Evolutionary conservation across 106 monocot species (phyloP), one percentile per base, ranked within the genome.

Genomic region (Alisma plantagoaquatica): DNA sequence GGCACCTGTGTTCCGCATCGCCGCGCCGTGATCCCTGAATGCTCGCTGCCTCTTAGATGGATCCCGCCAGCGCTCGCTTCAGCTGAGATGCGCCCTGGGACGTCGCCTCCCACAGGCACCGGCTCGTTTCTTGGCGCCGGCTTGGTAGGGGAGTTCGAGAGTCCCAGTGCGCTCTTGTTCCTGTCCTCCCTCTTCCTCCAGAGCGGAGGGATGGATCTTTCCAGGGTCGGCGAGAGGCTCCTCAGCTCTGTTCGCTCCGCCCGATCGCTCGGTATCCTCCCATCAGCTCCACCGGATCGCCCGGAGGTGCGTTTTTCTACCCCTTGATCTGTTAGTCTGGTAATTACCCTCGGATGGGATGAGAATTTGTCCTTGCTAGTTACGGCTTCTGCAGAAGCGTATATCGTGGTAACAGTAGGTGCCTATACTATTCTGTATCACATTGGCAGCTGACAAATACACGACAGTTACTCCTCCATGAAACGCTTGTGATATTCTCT

Each of bases 121-220:
- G 45, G 38, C 42, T 73, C 73, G 29, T 53, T 65, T 32, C 27
- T 54, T 30, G 74, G 70, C 27, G 56, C 49, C 4, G 57, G 54
- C 31, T 19, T 60, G 51, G 51, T 63, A 28, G 43, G 54, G 48
- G 69, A 70, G 16, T 49, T 84, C n/a, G 76, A 70, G 55, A 43
- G 60, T 54, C 86, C 86, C 15, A 61, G 67, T 3, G 80, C 87
- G 25, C 47, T 89, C 30, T 75, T 89, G 25, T 89, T 84, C 69
- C 75, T 96, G 14, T 73, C 94, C 32, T 48, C 89, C 29, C 77
- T 88, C 25, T 72, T 89, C 33, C 50, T 89, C 46, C 89, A 96
- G 44, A 77, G 75, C 23, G 89, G 96, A 21, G 96, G 84, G 27
- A 96, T 96, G 96, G 89, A 96, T 81, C 84, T 96, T 29, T 84